Evolutionary conservation across 192 early-diverging fungal species (phyloP), one percentile per base, ranked within the genome.

Genomic region (Coemansia sp.): DNA sequence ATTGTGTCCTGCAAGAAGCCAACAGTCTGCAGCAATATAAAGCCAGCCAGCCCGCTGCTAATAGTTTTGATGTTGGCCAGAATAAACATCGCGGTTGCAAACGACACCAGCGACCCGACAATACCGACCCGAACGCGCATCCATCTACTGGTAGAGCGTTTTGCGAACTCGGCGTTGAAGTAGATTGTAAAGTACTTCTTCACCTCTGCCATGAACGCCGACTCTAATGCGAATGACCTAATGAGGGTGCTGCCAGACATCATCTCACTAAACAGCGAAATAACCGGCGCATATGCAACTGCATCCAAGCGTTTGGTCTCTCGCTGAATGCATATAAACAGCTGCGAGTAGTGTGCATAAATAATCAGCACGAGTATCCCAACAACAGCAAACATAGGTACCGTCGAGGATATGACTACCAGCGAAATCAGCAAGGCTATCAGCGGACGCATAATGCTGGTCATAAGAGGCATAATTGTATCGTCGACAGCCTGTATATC

Each of bases 241-340:
- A 95, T 91, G 1, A 85, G 86, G 3, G 85, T 58, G 38, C 87
- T 75, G 51, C 90, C 90, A 10, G 58, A 74, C 18, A 91, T 75
- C 24, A 88, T 87, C 77, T 97, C 91, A 31, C 82, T 83, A 59
- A 91, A 92, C 64, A 89, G 82, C 29, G 89, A 81, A 55, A 86
- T 82, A 40, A 92, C 84, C 4, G 92, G 89, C 30, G 82, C 83
- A 40, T 83, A 80, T 7, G 84, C 79, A 25, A 83, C 80, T 2
- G 86, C 85, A 67, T 92, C 89, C 16, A 93, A 64, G 8, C 95
- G 83, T 81, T 95, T 93, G 57, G 90, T 58, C 59, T 95, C 91
- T 25, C 93, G 82, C 11, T 89, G 90, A 18, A 86, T 78, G 2
- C 69, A 69, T 57, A 94, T 80, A 58, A 92, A 97, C 56, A 80